Evolutionary conservation across 768 basidiomycete species (phyloP).

Genomic region (Daedaleopsis nitida): DNA sequence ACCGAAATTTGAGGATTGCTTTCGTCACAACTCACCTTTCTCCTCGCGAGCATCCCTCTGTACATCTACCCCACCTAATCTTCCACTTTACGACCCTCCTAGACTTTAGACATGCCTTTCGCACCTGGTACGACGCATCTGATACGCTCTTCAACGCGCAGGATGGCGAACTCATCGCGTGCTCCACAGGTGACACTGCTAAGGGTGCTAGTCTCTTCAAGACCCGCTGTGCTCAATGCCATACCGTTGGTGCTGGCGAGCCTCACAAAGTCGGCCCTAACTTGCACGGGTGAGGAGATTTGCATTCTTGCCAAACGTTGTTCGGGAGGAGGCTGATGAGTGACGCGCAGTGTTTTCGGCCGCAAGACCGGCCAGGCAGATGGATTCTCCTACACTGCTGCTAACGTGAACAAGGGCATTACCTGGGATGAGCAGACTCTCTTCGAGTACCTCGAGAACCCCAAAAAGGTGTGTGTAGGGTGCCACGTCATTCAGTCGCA

Average conservation of each 20-base stretch:
- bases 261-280: conserved; percentile 93
- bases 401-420: conserved; percentile 94
- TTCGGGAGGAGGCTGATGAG: conserved; percentile 9
- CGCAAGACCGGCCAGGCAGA: conserved; percentile 85
- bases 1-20: conserved; percentile 23
- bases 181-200: conserved; percentile 65
- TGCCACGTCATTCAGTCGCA: conserved; percentile 11
- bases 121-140: conserved; percentile 38
- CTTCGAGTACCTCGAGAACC: conserved; percentile 95
- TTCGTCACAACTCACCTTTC: conserved; percentile 22
- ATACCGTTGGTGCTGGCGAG: conserved; percentile 78
- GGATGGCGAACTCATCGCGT: conserved; percentile 2
- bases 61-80: conserved; percentile 23
- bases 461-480: conserved; percentile 77
- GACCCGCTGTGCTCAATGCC: conserved; percentile 94
- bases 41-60: conserved; percentile 12
- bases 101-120: conserved; percentile 44
- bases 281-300: conserved; percentile 75
- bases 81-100: conserved; percentile 25
- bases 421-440: conserved; percentile 86
- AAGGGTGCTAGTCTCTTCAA: conserved; percentile 98
- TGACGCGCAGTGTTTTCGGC: conserved; percentile 65
- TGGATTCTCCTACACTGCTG: conserved; percentile 89
- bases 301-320: not conserved
- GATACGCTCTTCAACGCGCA: not conserved